Percentiles rank a stretch among this genome's conserved stretches.
Evolutionary conservation across 2,329 filamentous ascomycete species (phyloP).

Genomic region (Clonostachys sp.): DNA sequence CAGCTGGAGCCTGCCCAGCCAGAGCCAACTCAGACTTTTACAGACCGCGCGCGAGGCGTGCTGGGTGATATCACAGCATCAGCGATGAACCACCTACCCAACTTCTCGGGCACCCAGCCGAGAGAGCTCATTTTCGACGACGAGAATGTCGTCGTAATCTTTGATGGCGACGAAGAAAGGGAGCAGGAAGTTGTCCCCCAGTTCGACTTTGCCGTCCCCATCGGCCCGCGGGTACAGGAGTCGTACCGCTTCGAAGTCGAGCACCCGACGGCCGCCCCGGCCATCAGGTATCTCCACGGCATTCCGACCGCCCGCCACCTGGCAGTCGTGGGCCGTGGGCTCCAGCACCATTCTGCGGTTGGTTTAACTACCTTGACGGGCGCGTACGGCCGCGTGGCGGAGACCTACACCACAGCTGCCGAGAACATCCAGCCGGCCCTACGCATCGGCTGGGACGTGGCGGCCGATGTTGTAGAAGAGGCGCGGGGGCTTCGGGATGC

Average conservation of each 20-base stretch:
- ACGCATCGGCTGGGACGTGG: too few species aligned
- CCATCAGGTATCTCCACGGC: not conserved
- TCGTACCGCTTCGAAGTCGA: slow-evolving; percentile 1
- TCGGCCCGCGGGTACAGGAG: not conserved
- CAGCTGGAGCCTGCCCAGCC: too few species aligned
- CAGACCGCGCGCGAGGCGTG: not conserved
- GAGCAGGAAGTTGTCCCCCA: not conserved
- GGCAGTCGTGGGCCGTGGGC: too few species aligned
- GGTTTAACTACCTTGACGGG: too few species aligned
- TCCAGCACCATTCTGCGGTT: too few species aligned
- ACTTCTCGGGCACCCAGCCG: not conserved
- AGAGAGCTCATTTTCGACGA: not conserved
- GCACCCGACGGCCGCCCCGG: slow-evolving; percentile 1
- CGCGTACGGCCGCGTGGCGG: too few species aligned
- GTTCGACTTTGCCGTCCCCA: not conserved
- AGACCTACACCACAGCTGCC: too few species aligned
- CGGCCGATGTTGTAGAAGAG: too few species aligned
- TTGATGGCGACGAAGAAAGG: not conserved
- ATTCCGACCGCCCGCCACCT: not conserved
- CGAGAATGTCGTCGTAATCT: not conserved
- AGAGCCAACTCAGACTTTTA: too few species aligned
- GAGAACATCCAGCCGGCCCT: too few species aligned
- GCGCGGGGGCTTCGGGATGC: too few species aligned
- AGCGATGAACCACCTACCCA: not conserved
- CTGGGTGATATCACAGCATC: not conserved